A percentile compares a stretch with the other conserved stretches of the same genome.
phyloP scores from a whole-genome alignment of 106 monocot species.

The Cymbidium sinense region DNA sequence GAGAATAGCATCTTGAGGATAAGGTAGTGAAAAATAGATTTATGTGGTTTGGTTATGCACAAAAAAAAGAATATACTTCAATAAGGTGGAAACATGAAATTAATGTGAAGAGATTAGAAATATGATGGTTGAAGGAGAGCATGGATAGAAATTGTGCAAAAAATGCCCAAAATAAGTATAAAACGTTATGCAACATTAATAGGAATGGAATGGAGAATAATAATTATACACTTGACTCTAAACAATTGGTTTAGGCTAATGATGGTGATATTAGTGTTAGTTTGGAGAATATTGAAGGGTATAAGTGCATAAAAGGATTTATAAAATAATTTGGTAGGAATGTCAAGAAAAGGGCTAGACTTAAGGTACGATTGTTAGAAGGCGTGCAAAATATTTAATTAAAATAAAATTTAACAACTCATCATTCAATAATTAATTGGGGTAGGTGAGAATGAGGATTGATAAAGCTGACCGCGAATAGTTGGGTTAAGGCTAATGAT shows the following conservation, averaged over 20 bases:
- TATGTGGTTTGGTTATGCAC: not conserved
- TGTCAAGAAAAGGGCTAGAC: not conserved
- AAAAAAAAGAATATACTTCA: not conserved
- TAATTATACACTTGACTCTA: not conserved
- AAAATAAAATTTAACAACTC: not conserved
- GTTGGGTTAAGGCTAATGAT: slow-evolving; percentile 1
- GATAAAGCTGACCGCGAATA: not conserved
- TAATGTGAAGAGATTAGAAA: not conserved
- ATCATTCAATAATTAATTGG: not conserved
- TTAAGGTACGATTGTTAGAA: not conserved
- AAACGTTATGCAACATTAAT: not conserved
- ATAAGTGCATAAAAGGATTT: not conserved
- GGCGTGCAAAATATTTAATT: not conserved
- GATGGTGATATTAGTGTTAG: not conserved
- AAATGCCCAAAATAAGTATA: not conserved
- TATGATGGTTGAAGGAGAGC: not conserved
- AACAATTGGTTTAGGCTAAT: not conserved
- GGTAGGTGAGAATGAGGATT: not conserved
- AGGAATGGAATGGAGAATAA: not conserved
- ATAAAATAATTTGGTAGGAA: not conserved
- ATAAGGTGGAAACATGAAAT: not conserved
- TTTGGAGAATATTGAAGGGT: not conserved
- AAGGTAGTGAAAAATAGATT: not conserved
- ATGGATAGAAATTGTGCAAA: not conserved
- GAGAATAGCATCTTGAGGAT: not conserved